These are phyloP conservation scores for Botrytis aclada DNA, from an alignment of 2,329 filamentous ascomycete genomes.

Conservation along the genomic window DNA sequence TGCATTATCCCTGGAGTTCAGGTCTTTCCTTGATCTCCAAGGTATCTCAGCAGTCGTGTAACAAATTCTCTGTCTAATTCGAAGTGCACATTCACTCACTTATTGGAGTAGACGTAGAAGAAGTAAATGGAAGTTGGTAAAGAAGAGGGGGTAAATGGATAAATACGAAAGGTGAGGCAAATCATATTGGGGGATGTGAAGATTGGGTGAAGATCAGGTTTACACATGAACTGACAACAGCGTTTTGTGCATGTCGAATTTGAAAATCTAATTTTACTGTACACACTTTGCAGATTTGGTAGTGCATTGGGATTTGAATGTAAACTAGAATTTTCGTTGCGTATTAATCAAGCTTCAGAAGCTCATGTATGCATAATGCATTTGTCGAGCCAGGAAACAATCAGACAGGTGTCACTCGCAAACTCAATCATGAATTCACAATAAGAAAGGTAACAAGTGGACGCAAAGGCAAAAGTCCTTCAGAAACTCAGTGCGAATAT, in stretches of 20 bases:
- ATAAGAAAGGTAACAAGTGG: background rate
- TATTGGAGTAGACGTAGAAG: background rate
- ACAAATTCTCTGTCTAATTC: background rate
- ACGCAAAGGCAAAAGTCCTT: too few relatives aligned
- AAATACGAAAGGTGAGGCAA: background rate
- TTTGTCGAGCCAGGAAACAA: background rate
- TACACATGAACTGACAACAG: fast-evolving
- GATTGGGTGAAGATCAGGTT: background rate
- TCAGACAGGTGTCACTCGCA: background rate
- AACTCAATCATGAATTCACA: background rate
- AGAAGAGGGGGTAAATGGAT: fast-evolving
- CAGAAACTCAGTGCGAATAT: background rate
- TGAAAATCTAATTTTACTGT: fast-evolving
- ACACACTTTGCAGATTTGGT: background rate
- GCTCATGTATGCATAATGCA: background rate
- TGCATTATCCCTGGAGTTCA: background rate
- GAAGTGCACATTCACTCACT: background rate
- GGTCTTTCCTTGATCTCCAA: background rate
- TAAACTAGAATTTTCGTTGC: background rate
- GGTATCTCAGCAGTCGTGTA: background rate
- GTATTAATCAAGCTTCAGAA: too few relatives aligned
- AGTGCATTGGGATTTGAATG: background rate
- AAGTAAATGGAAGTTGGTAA: background rate
- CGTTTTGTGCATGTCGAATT: background rate
- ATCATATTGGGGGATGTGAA: background rate